These are phyloP conservation scores for Ganoderma leucocontextum DNA, from an alignment of 1,284 basidiomycete species.

Conservation along the genomic window DNA sequence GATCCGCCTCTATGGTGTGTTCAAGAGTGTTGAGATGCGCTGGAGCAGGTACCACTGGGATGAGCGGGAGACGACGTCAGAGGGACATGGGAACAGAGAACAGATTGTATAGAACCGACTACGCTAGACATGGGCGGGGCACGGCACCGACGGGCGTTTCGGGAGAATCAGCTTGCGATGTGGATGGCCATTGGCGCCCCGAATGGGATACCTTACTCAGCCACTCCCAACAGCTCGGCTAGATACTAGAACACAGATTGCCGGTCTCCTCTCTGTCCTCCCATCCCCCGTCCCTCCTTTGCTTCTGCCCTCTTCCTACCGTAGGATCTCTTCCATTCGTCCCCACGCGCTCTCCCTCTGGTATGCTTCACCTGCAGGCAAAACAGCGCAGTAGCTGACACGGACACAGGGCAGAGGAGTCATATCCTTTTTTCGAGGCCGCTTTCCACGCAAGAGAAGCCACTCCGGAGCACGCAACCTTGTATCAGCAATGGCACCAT, in stretches of 20 bases:
- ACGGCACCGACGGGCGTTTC: neutral
- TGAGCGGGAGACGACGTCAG: conserved; percentile 11
- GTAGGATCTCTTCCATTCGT: neutral
- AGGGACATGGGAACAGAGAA: no score
- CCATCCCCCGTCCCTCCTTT: conserved; percentile 17
- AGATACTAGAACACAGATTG: conserved; percentile 24
- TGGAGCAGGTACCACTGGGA: neutral
- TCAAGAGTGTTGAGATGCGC: neutral
- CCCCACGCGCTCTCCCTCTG: conserved; percentile 6
- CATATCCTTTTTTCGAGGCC: neutral
- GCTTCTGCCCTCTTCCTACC: conserved; percentile 8
- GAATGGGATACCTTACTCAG: conserved; percentile 22
- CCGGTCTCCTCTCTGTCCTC: neutral
- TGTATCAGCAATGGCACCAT: conserved; percentile 53
- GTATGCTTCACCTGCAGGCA: conserved; percentile 21
- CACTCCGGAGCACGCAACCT: conserved; percentile 27
- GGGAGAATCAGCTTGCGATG: neutral
- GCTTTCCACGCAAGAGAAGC: conserved; percentile 14
- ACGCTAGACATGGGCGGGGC: no score
- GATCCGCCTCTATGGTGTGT: neutral
- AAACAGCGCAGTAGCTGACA: conserved; percentile 1
- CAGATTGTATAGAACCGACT: no score
- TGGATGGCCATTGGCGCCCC: conserved; percentile 9
- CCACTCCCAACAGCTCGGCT: conserved; percentile 15
- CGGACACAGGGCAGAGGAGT: neutral